Evolutionary conservation across 2,329 filamentous ascomycete genomes (phyloP), one percentile per base, ranked within the genome.

Genomic region (Monilinia aucupariae): DNA sequence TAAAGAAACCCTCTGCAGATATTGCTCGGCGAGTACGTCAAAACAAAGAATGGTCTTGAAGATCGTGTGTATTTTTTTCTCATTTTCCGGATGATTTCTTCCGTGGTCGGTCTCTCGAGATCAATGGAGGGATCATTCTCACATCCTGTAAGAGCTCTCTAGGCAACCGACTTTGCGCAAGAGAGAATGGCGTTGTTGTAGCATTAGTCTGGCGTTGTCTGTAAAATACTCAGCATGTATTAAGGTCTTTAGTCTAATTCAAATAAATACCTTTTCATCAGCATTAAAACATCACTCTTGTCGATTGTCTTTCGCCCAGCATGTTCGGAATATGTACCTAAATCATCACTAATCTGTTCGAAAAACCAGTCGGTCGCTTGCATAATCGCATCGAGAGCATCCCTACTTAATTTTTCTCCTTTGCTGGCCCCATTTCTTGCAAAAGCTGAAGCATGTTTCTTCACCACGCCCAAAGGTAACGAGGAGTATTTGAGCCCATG

Each of bases 321-420:
- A 74, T 97, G 92, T 65, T 85, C 81, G 22, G 92, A 89, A 74
- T 92, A 96, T 2, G 86, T 87, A 15, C 84, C 84, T 61, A 96
- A 77, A 72, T 96, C 91, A 65, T 92, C 89, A 54, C 89, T 86
- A 2, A 90, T 79, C 75, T 96, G 92, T 76, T 96, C 91, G 74
- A 96, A 96, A 75, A 92, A 96, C 88, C 91, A 94, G 66, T 96
- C 90, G 3, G 90, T 90, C 0, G 91, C 90, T 73, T 91, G 87
- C 71, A 88, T 86, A 61, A 96, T 85, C 5, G 88, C 87, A 37
- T 83, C 82, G 45, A 96, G 77, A 1, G 89, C 87, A 59, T 94
- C 90, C 52, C 88, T 85, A 63, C 82, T 85, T 53, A 96, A 83
- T 68, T 87, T 90, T 6, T 84, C 78, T 69, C 88, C 90, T 68